A percentile compares a stretch with the other conserved stretches of the same genome.
phyloP scores from a whole-genome alignment of 176 grass and related monocot genomes.

The Eleusine indica region DNA sequence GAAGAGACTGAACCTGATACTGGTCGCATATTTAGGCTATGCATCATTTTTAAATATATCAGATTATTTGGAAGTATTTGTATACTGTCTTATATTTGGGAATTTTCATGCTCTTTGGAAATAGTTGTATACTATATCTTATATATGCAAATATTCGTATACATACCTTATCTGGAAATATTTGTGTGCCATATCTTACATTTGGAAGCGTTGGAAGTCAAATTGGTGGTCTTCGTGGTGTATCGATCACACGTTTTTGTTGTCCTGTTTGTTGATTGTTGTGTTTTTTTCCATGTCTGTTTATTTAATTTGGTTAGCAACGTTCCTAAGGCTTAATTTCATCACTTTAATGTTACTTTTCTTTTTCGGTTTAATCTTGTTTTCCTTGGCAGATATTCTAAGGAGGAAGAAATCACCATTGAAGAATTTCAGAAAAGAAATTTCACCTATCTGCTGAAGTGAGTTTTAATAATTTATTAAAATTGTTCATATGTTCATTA shows the following conservation, averaged over 20 bases:
- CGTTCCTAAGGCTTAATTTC: neutral
- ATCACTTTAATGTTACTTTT: conserved; percentile 4
- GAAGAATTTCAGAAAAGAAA: conserved; percentile 58
- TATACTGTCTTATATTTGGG: neutral
- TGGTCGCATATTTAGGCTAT: neutral
- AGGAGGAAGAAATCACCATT: conserved; percentile 67
- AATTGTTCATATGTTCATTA: neutral
- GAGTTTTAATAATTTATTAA: conserved; percentile 40
- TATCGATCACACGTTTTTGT: neutral
- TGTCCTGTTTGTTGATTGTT: conserved; percentile 5
- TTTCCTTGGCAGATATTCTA: conserved; percentile 63
- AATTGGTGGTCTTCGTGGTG: neutral
- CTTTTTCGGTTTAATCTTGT: neutral
- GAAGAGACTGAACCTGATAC: neutral
- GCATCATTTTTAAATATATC: neutral
- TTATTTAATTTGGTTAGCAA: neutral
- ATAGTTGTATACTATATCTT: neutral
- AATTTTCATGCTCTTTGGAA: neutral
- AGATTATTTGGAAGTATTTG: neutral
- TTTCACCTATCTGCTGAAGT: conserved; percentile 92
- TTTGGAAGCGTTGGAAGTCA: neutral
- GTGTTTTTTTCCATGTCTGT: neutral
- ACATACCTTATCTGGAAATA: neutral
- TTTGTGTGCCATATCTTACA: neutral
- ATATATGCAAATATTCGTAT: neutral